Evolutionary conservation across 1,284 basidiomycete genomes (phyloP).

Genomic region (Thelephora terrestris): DNA sequence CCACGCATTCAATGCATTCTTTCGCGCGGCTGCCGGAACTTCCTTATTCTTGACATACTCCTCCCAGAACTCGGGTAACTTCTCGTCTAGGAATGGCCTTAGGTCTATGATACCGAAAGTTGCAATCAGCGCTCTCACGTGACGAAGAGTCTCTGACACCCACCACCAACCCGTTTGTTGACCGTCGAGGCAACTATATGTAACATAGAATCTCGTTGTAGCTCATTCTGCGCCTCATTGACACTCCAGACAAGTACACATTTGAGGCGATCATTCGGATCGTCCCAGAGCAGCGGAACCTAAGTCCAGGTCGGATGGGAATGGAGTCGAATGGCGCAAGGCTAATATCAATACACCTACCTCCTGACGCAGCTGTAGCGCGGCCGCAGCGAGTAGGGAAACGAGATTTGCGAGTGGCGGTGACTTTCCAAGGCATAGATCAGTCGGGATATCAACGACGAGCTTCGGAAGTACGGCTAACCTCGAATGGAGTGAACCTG

Average conservation of each 20-base stretch:
- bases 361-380: conserved; percentile 56
- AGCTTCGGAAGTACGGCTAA: conserved; percentile 15
- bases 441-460: background rate
- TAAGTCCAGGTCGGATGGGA: conserved; percentile 15
- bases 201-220: conserved; percentile 51
- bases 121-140: no score
- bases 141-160: no score
- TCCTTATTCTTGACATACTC: conserved; percentile 29
- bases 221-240: conserved; percentile 33
- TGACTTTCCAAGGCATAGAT: conserved; percentile 11
- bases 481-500: conserved; percentile 37
- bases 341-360: conserved; percentile 28
- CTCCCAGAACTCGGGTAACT: conserved; percentile 36
- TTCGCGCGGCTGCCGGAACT: conserved; percentile 30
- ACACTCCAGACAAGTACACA: conserved; percentile 52
- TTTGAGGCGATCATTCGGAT: conserved; percentile 42
- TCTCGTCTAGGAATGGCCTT: conserved; percentile 15
- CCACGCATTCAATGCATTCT: conserved; percentile 52
- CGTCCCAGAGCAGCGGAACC: conserved; percentile 38
- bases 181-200: conserved; percentile 59
- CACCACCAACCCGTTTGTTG: conserved; percentile 69
- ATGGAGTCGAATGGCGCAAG: background rate
- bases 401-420: conserved; percentile 46
- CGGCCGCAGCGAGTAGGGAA: conserved; percentile 53
- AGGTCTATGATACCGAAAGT: conserved; percentile 13